Evolutionary conservation across 1,284 basidiomycete species (phyloP).

Genomic region (Pyrrhoderma noxium): DNA sequence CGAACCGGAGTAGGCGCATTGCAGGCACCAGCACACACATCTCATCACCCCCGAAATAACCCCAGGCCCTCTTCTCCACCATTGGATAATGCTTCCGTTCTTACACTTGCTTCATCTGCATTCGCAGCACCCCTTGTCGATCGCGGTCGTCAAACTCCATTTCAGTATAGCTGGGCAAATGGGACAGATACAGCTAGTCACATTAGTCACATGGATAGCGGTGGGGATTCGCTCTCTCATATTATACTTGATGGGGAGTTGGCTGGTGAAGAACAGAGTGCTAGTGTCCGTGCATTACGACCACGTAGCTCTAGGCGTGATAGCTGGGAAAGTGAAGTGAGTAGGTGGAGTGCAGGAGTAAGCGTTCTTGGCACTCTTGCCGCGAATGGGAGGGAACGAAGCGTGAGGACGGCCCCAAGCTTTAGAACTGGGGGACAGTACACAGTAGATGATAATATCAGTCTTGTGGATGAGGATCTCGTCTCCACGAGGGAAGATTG

Average conservation of each 20-base stretch:
- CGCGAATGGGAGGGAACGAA: conserved; percentile 28
- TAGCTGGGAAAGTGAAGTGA: conserved; percentile 79
- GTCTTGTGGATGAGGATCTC: conserved; percentile 22
- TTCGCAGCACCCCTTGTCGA: conserved; percentile 62
- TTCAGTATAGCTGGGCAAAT: conserved; percentile 24
- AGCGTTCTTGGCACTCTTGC: conserved; percentile 17
- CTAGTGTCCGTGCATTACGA: conserved; percentile 71
- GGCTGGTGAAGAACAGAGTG: conserved; percentile 51
- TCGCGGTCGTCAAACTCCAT: conserved; percentile 22
- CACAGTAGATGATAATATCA: conserved; percentile 44
- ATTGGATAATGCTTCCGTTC: conserved; percentile 82
- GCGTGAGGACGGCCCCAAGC: conserved; percentile 22
- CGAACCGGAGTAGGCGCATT: conserved; percentile 30
- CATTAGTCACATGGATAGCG: conserved; percentile 38
- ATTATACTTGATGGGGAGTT: conserved; percentile 57
- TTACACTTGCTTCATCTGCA: conserved; percentile 90
- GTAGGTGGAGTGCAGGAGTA: conserved; percentile 74
- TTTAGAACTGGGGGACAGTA: conserved; percentile 28
- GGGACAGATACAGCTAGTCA: conserved; percentile 39
- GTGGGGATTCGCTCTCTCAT: conserved; percentile 65
- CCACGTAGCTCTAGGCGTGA: conserved; percentile 73
- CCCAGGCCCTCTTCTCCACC: conserved; percentile 87
- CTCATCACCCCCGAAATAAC: conserved; percentile 92
- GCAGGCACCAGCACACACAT: conserved; percentile 82
- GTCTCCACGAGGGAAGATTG: conserved; percentile 9